Evolutionary conservation across 768 basidiomycete species (phyloP).

Genomic region (Mycena floridula): DNA sequence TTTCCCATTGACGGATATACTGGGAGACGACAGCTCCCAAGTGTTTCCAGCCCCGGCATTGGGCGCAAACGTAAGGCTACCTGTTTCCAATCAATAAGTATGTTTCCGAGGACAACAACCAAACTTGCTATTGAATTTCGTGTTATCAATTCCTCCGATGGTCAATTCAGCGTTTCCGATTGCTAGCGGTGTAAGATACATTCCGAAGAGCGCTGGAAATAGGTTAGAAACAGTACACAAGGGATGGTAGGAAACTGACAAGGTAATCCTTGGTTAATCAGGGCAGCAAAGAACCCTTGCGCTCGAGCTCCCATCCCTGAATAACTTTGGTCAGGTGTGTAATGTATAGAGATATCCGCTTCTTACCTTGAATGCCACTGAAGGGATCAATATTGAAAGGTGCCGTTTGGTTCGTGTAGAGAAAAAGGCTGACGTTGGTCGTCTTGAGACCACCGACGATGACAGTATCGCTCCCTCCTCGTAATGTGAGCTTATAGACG

Average conservation of each 20-base stretch:
- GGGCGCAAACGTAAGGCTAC: conserved; percentile 36
- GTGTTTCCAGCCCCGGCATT: too few relatives aligned
- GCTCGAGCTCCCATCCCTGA: conserved; percentile 42
- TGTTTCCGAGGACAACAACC: not conserved
- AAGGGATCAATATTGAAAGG: conserved; percentile 49
- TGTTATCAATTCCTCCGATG: conserved; percentile 44
- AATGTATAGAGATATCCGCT: too few relatives aligned
- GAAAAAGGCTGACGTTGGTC: conserved; percentile 32
- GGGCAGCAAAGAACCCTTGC: conserved; percentile 43
- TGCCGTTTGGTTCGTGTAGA: conserved; percentile 48
- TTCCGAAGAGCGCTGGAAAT: conserved; percentile 39
- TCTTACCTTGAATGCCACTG: too few relatives aligned
- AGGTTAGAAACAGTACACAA: conserved; percentile 1
- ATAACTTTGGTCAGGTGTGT: too few relatives aligned
- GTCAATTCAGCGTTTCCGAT: conserved; percentile 48
- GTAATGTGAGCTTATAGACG: conserved; percentile 38
- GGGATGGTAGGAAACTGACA: conserved; percentile 24
- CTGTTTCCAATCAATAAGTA: conserved; percentile 17
- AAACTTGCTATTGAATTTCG: conserved; percentile 40
- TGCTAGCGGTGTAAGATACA: conserved; percentile 41
- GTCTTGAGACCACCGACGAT: conserved; percentile 38
- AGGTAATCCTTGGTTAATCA: conserved; percentile 42
- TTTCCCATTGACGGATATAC: conserved; percentile 46
- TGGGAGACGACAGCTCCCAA: conserved; percentile 41
- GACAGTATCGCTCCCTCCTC: conserved; percentile 42